Evolutionary conservation across 2,329 filamentous ascomycete genomes (phyloP), one percentile per base, ranked within the genome.

Genomic region (Ascocoryne sarcoides): DNA sequence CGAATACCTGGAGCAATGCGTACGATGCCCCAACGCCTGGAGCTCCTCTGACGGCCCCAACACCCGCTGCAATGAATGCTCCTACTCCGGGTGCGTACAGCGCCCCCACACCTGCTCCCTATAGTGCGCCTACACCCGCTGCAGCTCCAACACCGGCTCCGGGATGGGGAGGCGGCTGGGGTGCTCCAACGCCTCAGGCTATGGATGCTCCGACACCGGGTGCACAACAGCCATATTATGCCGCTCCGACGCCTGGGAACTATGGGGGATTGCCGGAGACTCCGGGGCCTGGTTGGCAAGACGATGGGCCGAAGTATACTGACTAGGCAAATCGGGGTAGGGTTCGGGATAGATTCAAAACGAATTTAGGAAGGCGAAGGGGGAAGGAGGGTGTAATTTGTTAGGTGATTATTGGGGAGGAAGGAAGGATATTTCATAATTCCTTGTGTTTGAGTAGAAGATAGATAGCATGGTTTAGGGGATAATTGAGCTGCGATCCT

Each of bases 1-100:
- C 49, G 35, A 73, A 2, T 68, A 72, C 2, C 50, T 47, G 57
- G 51, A 48, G 60, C 3, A 59, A 57, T 43, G 49, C 50, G 0
- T 86, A 84, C 51, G 84, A 90, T 52, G 82, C 80, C 3, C 82
- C 80, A 2, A 83, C 79, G 0, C 79, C 79, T 0, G 77, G 75
- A 14, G 73, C 66, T 5, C 68, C 66, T 10, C 64, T 77, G n/a
- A 67, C 73, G 16, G 76, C 76, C 5, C 76, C 77, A 4, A 81
- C 76, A 4, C 76, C 76, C 0, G 76, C 71, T 34, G 73, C 73
- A 1, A 60, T 79, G 55, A 76, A 75, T 51, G 84, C 84, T 3
- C 83, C 83, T 0, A 88, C 84, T 0, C 84, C 82, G 0, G 82
- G 79, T 2, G 79, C 75, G 5, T 76, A 76, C 16, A 71, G 68